phyloP scores from a whole-genome alignment of 2,329 filamentous ascomycete species.

The Leptographium wingfieldii region DNA sequence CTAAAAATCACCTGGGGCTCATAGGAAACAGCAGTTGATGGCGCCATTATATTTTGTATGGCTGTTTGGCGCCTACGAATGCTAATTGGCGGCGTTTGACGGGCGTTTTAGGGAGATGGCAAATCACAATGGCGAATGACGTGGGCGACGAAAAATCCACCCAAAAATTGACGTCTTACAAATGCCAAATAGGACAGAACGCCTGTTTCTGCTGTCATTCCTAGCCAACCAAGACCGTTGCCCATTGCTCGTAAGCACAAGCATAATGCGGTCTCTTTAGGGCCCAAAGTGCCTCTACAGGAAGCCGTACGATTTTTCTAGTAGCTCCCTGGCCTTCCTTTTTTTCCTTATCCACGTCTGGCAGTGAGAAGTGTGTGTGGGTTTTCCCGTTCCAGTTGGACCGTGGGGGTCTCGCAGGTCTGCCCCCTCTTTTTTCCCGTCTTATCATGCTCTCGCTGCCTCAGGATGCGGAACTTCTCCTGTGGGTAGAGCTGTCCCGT shows the following conservation, averaged over 20 bases:
- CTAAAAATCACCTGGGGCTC: background rate
- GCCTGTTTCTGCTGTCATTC: too few species aligned
- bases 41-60: background rate
- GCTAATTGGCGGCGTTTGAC: background rate
- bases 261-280: too few species aligned
- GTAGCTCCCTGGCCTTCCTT: too few species aligned
- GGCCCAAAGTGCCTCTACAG: too few species aligned
- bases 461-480: too few species aligned
- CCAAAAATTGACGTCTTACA: too few species aligned
- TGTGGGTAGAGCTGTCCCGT: background rate
- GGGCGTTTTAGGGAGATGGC: background rate
- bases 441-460: background rate
- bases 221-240: too few species aligned
- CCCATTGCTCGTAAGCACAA: too few species aligned
- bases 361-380: background rate
- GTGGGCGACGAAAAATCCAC: background rate
- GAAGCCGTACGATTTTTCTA: background rate
- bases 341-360: too few species aligned
- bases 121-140: background rate
- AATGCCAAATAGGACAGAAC: too few species aligned
- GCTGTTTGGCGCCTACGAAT: background rate
- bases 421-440: background rate
- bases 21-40: background rate
- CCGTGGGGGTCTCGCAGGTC: background rate
- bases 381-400: background rate